Evolutionary conservation across 129 eudicot species (phyloP), one percentile per base, ranked within the genome.

Genomic region (Artemisia tridentata): DNA sequence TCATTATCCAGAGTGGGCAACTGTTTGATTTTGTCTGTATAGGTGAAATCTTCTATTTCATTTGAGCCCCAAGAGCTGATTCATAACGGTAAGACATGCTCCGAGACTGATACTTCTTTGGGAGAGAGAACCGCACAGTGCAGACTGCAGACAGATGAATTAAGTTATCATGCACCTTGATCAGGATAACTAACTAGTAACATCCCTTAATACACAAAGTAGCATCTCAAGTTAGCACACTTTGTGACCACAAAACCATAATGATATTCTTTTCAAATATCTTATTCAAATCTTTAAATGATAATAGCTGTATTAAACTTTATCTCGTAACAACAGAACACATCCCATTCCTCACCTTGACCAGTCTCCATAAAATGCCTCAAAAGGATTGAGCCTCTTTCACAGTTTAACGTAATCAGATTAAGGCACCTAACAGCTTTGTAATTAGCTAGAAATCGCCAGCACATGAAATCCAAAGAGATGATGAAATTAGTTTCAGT

Each of bases 41-140:
- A 20, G 14, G 11, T 12, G 18, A 55, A n/a, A 54, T 29, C 48
- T 59, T 65, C 86, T 83, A 92, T 70, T 83, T 84, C 7, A 63
- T 80, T 85, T 61, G 78, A 80, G 71, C 77, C 84, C 93, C 91
- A 85, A 11, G 84, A 79, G 63, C 80, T 84, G 50, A 83, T 78
- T 97, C 99, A 93, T 74, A 82, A 70, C 0, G 99, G 99, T 79
- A 90, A 84, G 75, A 90, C 86, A 81, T 88, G 96, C 85, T 95
- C 99, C 83, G 78, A 73, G 20, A 9, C 57, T 8, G 99, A 90
- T 73, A 90, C 91, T 81, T 84, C 86, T 57, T 86, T 80, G 3
- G 91, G 86, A 58, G 91, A 82, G 71, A 95, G 86, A 75, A 88
- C 99, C 88, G 81, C 58, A 62, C 78, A 61, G 45, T 27, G 27